Evolutionary conservation across 345 rosid genomes (phyloP), one percentile per base, ranked within the genome.

Genomic region (Euphorbia tirucalli): DNA sequence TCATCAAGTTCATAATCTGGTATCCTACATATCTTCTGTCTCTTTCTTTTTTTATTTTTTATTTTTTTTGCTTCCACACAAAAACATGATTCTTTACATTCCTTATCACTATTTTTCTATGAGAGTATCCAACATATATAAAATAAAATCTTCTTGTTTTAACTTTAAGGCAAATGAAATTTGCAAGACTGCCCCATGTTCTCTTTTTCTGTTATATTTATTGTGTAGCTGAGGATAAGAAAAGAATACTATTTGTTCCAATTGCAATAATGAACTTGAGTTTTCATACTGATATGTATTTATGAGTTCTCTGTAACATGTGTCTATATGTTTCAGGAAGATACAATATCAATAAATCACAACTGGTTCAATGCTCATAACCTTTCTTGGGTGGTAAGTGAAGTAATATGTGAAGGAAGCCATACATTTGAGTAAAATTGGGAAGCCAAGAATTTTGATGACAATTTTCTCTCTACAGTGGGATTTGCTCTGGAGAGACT

Each of bases 1-100:
- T 83, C 95, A 94, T 86, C 97, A 94, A 92, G 98, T 94, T 67
- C 92, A 85, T 67, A 94, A 94, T 87, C 80, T 92, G 90, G 97
- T 92, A 84, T 48, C 31, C 67, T 48, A 65, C 60, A 28, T 43
- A 52, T 68, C 58, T 66, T 75, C 72, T 49, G 4, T 58, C 7
- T 73, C 73, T 46, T 9, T 52, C 7, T 55, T 7, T 35, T 3
- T 35, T 7, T 3, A 35, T 7, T 35, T n/a, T n/a, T n/a, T n/a
- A 18, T 37, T 48, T 7, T 46, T 19, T 48, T 48, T n/a, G 30
- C 25, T 59, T 65, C 50, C 25, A 66, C 22, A 35, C 16, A 31
- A 11, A 31, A 19, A 24, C 9, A 37, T 41, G 46, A 18, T 56
- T 27, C 22, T 52, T 14, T 11, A 15, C 48, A 37, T 55, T 25